Evolutionary conservation across 1,284 basidiomycete genomes (phyloP).

Genomic region (Ustilago trichophora): DNA sequence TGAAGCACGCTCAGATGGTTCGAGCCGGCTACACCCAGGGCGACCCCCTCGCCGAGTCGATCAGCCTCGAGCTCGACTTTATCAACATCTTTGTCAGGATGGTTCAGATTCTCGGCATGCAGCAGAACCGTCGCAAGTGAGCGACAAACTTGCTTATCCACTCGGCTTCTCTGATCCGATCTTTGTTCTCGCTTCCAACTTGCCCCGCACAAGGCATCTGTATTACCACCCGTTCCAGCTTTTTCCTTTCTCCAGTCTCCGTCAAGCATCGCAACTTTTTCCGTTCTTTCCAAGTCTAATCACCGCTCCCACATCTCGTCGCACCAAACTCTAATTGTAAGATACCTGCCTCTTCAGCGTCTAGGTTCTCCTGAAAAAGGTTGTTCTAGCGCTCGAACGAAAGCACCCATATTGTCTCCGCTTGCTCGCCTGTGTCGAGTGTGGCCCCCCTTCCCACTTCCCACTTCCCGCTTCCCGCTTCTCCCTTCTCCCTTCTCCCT

Average conservation of each 20-base stretch:
- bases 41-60: slow-evolving; percentile 81
- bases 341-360: slow-evolving; percentile 20
- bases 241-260: not conserved
- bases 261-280: slow-evolving; percentile 23
- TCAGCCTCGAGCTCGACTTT: slow-evolving; percentile 81
- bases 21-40: slow-evolving; percentile 75
- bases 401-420: slow-evolving; percentile 1
- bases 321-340: slow-evolving; percentile 17
- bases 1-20: slow-evolving; percentile 78
- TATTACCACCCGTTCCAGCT: slow-evolving; percentile 19
- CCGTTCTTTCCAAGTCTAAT: slow-evolving; percentile 1
- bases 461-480: not conserved
- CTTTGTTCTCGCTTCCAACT: not conserved
- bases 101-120: slow-evolving; percentile 78
- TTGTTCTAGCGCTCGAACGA: not conserved
- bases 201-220: slow-evolving; percentile 4
- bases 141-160: not conserved
- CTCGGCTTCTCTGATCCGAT: not conserved
- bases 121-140: slow-evolving; percentile 65
- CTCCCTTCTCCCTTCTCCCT: not conserved
- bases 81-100: slow-evolving; percentile 78
- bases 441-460: not conserved
- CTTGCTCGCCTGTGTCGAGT: slow-evolving; percentile 31
- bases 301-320: slow-evolving; percentile 13
- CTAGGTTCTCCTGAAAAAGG: not conserved